Evolutionary conservation across 2,329 filamentous ascomycete species (phyloP).

Genomic region (Trichophyton verrucosum): DNA sequence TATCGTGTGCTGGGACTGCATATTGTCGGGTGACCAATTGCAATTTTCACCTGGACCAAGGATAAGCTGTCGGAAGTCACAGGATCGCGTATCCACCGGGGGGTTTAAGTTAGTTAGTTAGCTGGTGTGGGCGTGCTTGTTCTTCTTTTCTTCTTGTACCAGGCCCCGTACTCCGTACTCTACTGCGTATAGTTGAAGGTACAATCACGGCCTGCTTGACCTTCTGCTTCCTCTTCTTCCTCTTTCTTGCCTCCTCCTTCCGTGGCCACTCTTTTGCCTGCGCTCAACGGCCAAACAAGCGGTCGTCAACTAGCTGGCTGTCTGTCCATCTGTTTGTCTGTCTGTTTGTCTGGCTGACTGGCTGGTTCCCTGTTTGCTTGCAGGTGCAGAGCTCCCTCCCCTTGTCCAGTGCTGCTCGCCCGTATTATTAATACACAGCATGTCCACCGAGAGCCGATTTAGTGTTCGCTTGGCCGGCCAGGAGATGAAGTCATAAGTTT

Average conservation of each 20-base stretch:
- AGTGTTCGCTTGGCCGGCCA: neutral
- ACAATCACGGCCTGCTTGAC: neutral
- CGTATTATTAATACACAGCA: neutral
- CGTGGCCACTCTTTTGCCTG: too few relatives aligned
- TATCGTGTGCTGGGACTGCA: neutral
- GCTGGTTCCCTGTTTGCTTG: too few relatives aligned
- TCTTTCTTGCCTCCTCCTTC: too few relatives aligned
- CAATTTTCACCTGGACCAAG: slow-evolving; percentile 26
- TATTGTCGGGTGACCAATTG: slow-evolving; percentile 29
- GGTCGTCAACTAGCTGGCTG: too few relatives aligned
- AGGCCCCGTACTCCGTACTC: neutral
- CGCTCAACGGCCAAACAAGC: too few relatives aligned
- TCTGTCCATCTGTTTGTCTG: too few relatives aligned
- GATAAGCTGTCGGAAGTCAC: slow-evolving; percentile 11
- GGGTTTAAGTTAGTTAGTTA: neutral
- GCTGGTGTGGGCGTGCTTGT: too few relatives aligned
- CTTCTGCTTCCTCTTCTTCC: neutral
- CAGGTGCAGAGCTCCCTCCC: too few relatives aligned
- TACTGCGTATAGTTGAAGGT: neutral
- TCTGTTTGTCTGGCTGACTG: too few relatives aligned
- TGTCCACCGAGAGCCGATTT: neutral
- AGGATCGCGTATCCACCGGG: slow-evolving; percentile 2
- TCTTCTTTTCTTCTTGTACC: neutral
- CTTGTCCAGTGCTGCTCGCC: neutral
- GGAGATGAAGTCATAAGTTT: neutral